A percentile compares a stretch with the other conserved stretches of the same genome.
Evolutionary conservation across 202 grass and related monocot genomes (phyloP).

Genomic region (Elaeis oleifera): DNA sequence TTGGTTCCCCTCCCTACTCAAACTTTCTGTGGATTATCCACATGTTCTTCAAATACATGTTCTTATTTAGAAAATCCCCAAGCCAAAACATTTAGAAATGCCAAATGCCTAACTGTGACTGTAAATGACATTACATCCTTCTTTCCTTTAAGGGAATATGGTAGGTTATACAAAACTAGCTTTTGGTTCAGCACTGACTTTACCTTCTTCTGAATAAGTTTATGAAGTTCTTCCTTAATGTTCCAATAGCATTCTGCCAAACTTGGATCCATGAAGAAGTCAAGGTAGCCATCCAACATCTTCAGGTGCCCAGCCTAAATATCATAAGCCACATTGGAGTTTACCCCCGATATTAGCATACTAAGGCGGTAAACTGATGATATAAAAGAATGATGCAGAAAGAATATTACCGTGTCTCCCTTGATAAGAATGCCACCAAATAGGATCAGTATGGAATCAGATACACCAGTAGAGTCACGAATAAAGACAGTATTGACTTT

Average conservation of each 20-base stretch:
- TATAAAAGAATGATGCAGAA: slow-evolving; percentile 13
- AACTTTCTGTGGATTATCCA: too few species aligned
- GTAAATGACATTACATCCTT: too few species aligned
- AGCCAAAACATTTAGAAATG: too few species aligned
- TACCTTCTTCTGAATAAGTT: slow-evolving; percentile 82
- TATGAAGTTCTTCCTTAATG: slow-evolving; percentile 85
- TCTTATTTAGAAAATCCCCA: too few species aligned
- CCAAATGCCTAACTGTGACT: too few species aligned
- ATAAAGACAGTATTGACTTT: slow-evolving; percentile 95
- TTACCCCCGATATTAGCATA: too few species aligned
- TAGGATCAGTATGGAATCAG: slow-evolving; percentile 84
- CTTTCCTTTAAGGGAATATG: too few species aligned
- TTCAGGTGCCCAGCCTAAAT: slow-evolving; percentile 74
- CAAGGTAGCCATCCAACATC: slow-evolving; percentile 90
- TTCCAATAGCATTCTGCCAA: slow-evolving; percentile 79
- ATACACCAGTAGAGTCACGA: slow-evolving; percentile 83
- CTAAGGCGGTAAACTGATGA: slow-evolving; percentile 5
- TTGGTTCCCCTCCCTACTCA: too few species aligned
- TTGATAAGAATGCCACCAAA: slow-evolving; percentile 68
- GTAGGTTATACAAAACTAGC: too few species aligned
- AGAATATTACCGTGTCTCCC: slow-evolving; percentile 50
- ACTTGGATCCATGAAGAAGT: slow-evolving; percentile 97
- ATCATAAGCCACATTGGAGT: background rate
- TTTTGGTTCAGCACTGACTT: background rate
- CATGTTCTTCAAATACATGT: too few species aligned